Base-by-base conservation (phyloP, 305 asterid genomes). In the Fraxinus nigra region DNA sequence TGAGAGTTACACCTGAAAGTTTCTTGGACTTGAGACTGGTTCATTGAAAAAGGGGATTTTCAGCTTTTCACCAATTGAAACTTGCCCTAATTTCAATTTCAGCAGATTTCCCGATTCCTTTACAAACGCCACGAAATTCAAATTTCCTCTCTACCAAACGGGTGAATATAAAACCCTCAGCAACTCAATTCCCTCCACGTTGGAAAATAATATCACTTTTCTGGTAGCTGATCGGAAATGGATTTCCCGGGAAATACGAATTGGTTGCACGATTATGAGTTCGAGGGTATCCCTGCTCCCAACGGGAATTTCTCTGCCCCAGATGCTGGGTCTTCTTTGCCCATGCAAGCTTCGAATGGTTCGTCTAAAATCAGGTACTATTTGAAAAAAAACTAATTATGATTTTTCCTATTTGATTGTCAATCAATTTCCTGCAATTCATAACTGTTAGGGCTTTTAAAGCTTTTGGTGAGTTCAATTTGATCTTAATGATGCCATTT, bases 211-310 rank as follows among this genome's bases (percentile, higher is more conserved):
- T 75, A 65, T 11, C 26, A 61, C 37, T 14, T 82, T 38, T 20
- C 81, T 78, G 81, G 85, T 26, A 40, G 37, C 75, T 87, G 88
- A 84, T 88, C 87, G 88, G 30, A 89, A 86, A 95, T 95, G 99
- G 97, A 90, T 87, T 87, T 92, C 4, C 94, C 94, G 86, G 99
- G 93, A 80, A 88, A 74, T 86, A 93, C 98, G 33, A 91, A 95
- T 85, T 95, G 99, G 99, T 92, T 95, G 34, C 93, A 88, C 77
- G 98, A 94, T 86, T 93, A 94, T 61, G 98, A 91, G 32, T 87
- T 92, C 48, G 98, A 89, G 86, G 98, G 90, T 35, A 87, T 90
- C 28, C 30, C 92, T 24, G 90, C 74, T 14, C 89, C 94, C 28
- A 92, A 86, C 76, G 89, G 80, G 78, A 87, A 83, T 82, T 89